Percentiles rank a stretch among this genome's conserved stretches.
phyloP scores from a whole-genome alignment of 148 eudicot species.

The Beta vulgaris region DNA sequence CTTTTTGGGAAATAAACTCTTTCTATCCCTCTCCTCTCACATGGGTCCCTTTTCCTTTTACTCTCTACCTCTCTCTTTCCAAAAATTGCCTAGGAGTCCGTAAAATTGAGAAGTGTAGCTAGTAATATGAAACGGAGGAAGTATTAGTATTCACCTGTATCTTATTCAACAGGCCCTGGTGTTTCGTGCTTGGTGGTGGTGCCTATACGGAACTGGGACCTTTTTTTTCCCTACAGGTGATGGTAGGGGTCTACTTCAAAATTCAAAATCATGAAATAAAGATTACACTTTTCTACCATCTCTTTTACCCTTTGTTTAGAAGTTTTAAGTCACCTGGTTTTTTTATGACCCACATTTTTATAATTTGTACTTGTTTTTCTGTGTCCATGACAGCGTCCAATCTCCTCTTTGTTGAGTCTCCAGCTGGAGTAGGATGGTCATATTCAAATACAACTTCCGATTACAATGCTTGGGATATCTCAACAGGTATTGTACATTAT shows the following conservation, averaged over 20 bases:
- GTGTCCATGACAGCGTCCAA: constrained; percentile 54
- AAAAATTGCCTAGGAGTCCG: no score
- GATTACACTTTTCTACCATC: constrained; percentile 33
- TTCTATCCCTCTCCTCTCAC: no score
- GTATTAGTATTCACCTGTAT: no score
- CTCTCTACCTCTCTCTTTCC: no score
- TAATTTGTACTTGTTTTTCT: neutral
- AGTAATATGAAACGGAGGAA: no score
- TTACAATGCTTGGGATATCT: constrained; percentile 74
- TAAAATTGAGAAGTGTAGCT: no score
- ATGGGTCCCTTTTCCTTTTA: no score
- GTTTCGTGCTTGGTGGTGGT: constrained; percentile 92
- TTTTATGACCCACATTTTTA: neutral
- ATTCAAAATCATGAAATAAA: constrained; percentile 83
- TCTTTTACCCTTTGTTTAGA: no score
- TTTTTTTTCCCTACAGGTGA: constrained; percentile 79
- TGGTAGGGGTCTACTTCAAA: constrained; percentile 68
- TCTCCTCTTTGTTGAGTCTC: constrained; percentile 90
- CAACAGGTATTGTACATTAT: constrained; percentile 42
- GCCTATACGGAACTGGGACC: constrained; percentile 94
- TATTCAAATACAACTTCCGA: constrained; percentile 78
- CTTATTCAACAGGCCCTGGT: constrained; percentile 94
- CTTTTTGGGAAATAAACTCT: no score
- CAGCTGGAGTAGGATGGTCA: constrained; percentile 98
- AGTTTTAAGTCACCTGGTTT: neutral